phyloP scores from a whole-genome alignment of 2,329 filamentous ascomycete genomes.

The Aaosphaeria pasadenensis region DNA sequence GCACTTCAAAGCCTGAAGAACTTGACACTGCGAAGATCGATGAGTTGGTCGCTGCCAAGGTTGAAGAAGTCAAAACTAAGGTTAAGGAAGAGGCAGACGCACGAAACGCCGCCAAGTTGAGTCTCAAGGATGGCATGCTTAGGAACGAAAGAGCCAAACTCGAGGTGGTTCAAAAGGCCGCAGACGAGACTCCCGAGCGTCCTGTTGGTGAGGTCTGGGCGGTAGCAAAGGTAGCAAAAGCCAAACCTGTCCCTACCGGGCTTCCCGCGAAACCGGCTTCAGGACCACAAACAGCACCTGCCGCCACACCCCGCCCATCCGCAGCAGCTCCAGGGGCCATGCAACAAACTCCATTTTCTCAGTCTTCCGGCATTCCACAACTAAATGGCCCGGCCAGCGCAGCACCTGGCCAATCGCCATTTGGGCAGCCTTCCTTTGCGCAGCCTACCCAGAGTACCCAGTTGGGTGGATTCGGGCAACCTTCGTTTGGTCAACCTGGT shows the following conservation, averaged over 20 bases:
- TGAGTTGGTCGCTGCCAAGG: slow-evolving; percentile 34
- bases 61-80: slow-evolving; percentile 23
- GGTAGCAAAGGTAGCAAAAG: slow-evolving; percentile 60
- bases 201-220: slow-evolving; percentile 86
- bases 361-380: not conserved
- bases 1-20: slow-evolving; percentile 23
- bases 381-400: slow-evolving; percentile 1
- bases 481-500: slow-evolving; percentile 2
- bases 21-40: not conserved
- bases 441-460: slow-evolving; percentile 1
- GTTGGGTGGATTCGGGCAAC: not conserved
- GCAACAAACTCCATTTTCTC: not conserved
- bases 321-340: slow-evolving; percentile 4
- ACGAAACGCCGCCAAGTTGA: slow-evolving; percentile 60
- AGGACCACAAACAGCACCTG: slow-evolving; percentile 3
- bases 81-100: slow-evolving; percentile 50
- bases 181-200: slow-evolving; percentile 77
- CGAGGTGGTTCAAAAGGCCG: slow-evolving; percentile 75
- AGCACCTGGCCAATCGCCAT: slow-evolving; percentile 1
- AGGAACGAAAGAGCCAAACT: slow-evolving; percentile 68
- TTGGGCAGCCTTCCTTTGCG: slow-evolving; percentile 8
- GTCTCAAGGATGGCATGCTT: slow-evolving; percentile 71
- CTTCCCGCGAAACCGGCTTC: slow-evolving; percentile 1
- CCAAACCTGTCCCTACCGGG: not conserved
- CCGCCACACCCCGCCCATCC: slow-evolving; percentile 8